phyloP scores from a whole-genome alignment of 768 basidiomycete species.

The Porphyrellus cyaneotinctus region DNA sequence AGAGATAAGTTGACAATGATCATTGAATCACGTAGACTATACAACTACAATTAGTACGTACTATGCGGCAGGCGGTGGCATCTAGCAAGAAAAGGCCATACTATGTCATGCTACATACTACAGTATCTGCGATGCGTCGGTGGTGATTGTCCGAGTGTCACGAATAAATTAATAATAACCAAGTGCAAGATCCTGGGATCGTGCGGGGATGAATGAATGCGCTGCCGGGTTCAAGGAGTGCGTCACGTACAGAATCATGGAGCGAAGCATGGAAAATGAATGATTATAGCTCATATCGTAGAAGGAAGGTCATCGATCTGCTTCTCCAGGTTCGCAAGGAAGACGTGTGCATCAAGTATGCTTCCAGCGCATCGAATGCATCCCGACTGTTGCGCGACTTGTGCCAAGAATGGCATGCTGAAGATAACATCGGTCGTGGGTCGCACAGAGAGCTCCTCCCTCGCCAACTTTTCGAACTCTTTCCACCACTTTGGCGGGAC shows the following conservation, averaged over 20 bases:
- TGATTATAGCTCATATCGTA: slow-evolving; percentile 33
- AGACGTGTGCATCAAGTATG: slow-evolving; percentile 57
- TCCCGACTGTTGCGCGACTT: slow-evolving; percentile 45
- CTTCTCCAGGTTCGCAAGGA: slow-evolving; percentile 50
- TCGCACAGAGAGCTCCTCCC: slow-evolving; percentile 50
- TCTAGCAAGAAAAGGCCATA: not conserved
- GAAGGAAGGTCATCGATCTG: slow-evolving; percentile 52
- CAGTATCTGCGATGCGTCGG: no score
- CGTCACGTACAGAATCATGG: not conserved
- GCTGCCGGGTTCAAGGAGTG: no score
- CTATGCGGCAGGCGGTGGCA: no score
- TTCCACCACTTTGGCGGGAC: slow-evolving; percentile 67
- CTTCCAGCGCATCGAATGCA: slow-evolving; percentile 66
- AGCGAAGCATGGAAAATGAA: not conserved
- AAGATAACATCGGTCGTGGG: slow-evolving; percentile 62
- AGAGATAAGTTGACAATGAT: not conserved
- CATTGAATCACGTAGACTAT: no score
- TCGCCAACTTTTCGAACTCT: slow-evolving; percentile 54
- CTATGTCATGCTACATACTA: no score
- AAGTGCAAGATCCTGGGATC: not conserved
- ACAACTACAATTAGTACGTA: no score
- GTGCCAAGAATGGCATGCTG: slow-evolving; percentile 53
- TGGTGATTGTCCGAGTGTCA: no score
- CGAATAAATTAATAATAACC: no score
- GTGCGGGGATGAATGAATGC: not conserved